Base-by-base conservation (phyloP, 1,284 basidiomycete genomes). In the Puccinia sorghi region DNA sequence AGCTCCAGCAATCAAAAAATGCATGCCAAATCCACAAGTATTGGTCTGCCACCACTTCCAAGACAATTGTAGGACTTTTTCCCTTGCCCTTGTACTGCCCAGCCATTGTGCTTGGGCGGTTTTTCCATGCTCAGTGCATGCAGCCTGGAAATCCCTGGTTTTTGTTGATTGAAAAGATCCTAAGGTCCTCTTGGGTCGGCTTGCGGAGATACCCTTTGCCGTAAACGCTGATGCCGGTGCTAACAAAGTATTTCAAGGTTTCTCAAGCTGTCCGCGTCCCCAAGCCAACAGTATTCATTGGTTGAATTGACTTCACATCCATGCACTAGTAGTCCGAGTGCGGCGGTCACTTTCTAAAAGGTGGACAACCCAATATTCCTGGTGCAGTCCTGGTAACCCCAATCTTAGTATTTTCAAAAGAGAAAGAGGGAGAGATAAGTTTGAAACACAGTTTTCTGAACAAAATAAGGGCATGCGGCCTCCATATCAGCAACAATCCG, bases 51-150 rank as follows among this genome's bases (percentile, higher is more conserved):
- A 63, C 59, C 8, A 25, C n/a, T 69, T 69, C 64, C n/a, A n/a
- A n/a, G n/a, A n/a, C n/a, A n/a, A n/a, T n/a, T n/a, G n/a, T n/a
- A n/a, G n/a, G n/a, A n/a, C n/a, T n/a, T n/a, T 46, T 41, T 69
- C 46, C 64, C 27, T 69, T 69, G 11, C 64, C 64, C 46, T 69
- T 27, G 43, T 69, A 46, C 41, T 69, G 64, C 15, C 64, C 64
- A 41, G 15, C 41, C 39, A 20, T 41, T 41, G 64, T 41, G 37
- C 17, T 27, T 5, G 64, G 64, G 41, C 46, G 27, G n/a, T 46
- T 50, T 25, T 69, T 46, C n/a, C 64, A 69, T 43, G 37, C 64
- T 39, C 59, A 63, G 59, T 63, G 22, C 27, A 37, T 63, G 32
- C 32, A 63, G 32, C 59, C 32, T 6, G 59, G 59, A 17, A 63